Conservation (phyloP, 805 yeast species). For the Candida wancherniae region DNA sequence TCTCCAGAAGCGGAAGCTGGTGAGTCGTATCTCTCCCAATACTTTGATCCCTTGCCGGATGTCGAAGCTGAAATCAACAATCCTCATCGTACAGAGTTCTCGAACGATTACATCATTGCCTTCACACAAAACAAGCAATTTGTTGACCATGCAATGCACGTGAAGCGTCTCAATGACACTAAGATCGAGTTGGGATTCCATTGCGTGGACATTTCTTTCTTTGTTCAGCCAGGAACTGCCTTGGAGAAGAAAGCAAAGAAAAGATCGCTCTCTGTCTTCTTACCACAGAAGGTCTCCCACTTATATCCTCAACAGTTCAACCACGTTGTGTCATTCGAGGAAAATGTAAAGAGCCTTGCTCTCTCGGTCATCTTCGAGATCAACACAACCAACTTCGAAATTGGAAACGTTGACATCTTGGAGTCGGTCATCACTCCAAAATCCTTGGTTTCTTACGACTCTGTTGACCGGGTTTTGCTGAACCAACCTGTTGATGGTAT, state of each 20-base stretch:
- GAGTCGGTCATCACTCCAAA: conserved; percentile 68
- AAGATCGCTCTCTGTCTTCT: conserved; percentile 81
- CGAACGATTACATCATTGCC: conserved; percentile 59
- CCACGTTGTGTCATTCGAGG: conserved; percentile 56
- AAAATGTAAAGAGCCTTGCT: conserved; percentile 57
- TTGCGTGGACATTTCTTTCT: conserved; percentile 72
- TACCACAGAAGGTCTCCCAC: conserved; percentile 70
- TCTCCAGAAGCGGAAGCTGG: conserved; percentile 37
- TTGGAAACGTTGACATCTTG: conserved; percentile 72
- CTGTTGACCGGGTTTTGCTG: conserved; percentile 49
- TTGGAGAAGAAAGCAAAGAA: conserved; percentile 87
- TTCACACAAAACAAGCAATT: conserved; percentile 53
- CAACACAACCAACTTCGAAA: conserved; percentile 64
- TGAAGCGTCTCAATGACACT: conserved; percentile 55
- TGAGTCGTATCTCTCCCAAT: conserved; percentile 10
- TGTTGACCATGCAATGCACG: conserved; percentile 78
- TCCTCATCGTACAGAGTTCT: conserved; percentile 47
- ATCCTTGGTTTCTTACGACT: conserved; percentile 47
- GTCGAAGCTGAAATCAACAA: conserved; percentile 35
- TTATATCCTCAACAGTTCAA: conserved; percentile 66
- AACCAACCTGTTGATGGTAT: conserved; percentile 23
- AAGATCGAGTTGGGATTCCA: conserved; percentile 83
- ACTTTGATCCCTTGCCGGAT: conserved; percentile 34
- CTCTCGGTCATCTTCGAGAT: conserved; percentile 77
- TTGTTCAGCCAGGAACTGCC: conserved; percentile 64